phyloP scores from a whole-genome alignment of 345 rosid genomes.

The Conringia planisiliqua region DNA sequence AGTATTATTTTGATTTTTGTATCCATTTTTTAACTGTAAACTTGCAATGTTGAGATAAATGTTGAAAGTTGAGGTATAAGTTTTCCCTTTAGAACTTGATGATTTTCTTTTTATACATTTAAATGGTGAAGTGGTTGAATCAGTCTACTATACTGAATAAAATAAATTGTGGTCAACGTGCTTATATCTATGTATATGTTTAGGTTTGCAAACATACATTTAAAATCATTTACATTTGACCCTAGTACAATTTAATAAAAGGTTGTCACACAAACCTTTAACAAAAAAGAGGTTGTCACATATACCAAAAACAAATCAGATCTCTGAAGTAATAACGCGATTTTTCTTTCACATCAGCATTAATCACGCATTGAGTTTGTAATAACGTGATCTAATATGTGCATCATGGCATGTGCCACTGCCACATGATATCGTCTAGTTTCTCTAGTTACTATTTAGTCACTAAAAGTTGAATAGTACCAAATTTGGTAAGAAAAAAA shows the following conservation, averaged over 20 bases:
- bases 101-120: neutral
- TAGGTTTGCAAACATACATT: neutral
- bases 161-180: neutral
- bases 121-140: neutral
- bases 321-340: constrained; percentile 8
- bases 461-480: neutral
- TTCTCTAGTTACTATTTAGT: neutral
- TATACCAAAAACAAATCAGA: constrained; percentile 30
- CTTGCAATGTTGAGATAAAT: neutral
- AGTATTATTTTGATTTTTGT: neutral
- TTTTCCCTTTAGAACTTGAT: neutral
- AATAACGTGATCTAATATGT: neutral
- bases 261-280: constrained; percentile 11
- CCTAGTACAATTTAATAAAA: constrained; percentile 1
- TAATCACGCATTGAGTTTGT: constrained; percentile 17
- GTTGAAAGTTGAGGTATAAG: neutral
- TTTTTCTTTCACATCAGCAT: constrained; percentile 13
- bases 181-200: neutral
- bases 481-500: neutral
- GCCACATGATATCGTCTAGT: neutral
- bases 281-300: neutral
- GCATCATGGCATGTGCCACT: constrained; percentile 1
- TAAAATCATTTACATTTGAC: neutral
- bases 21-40: neutral
- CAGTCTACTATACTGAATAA: neutral